A percentile compares a stretch with the other conserved stretches of the same genome.
phyloP scores from a whole-genome alignment of 805 yeast species.

The Huiozyma naganishii region DNA sequence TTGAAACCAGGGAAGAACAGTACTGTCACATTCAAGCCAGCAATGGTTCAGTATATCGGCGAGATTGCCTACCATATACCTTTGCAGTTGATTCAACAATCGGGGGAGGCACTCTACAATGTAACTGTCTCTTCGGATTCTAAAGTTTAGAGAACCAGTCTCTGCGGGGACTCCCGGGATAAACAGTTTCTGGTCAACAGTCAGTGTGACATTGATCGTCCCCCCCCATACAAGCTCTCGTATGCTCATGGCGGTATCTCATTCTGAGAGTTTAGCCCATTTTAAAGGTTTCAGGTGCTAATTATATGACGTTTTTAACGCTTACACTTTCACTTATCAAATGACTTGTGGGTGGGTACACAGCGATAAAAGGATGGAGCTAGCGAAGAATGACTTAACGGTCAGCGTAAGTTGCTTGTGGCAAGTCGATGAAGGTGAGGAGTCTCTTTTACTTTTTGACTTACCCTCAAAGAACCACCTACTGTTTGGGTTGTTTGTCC shows the following conservation, averaged over 20 bases:
- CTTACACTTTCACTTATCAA: no score
- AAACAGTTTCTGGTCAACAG: slow-evolving; percentile 14
- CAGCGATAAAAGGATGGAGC: neutral
- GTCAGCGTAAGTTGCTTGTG: slow-evolving; percentile 13
- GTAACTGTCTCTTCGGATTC: slow-evolving; percentile 39
- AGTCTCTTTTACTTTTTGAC: slow-evolving; percentile 10
- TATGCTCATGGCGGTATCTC: slow-evolving; percentile 17
- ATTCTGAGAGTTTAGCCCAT: no score
- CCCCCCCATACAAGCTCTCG: slow-evolving; percentile 45
- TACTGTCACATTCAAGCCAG: slow-evolving; percentile 62
- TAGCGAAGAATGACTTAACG: neutral
- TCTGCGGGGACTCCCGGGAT: slow-evolving; percentile 10
- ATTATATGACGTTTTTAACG: no score
- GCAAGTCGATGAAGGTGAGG: slow-evolving; percentile 15
- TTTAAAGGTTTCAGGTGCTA: no score
- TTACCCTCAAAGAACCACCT: slow-evolving; percentile 15
- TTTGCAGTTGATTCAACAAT: slow-evolving; percentile 32
- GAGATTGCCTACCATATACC: slow-evolving; percentile 23
- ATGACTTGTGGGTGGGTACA: no score
- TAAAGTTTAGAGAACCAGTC: slow-evolving; percentile 14
- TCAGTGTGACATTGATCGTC: slow-evolving; percentile 34
- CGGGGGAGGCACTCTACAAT: slow-evolving; percentile 34
- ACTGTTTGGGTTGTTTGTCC: slow-evolving; percentile 20
- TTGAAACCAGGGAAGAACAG: slow-evolving; percentile 64
- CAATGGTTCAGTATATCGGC: slow-evolving; percentile 23